These are phyloP conservation scores for Chamaecrista fasciculata DNA, from an alignment of 306 rosid genomes.

Conservation along the genomic window DNA sequence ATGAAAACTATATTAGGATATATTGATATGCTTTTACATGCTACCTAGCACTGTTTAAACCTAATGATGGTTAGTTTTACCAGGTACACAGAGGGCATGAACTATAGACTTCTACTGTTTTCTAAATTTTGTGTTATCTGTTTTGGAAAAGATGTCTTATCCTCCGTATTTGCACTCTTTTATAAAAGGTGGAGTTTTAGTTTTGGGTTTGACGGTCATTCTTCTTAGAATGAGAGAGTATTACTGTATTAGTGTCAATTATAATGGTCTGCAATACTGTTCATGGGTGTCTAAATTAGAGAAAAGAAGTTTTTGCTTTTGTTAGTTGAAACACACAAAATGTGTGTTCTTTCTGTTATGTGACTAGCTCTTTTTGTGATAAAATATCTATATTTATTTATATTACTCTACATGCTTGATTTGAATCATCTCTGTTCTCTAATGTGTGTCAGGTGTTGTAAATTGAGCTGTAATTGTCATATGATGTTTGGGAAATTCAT, in stretches of 20 bases:
- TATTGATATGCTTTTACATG: neutral
- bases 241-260: too few species aligned
- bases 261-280: too few species aligned
- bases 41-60: too few species aligned
- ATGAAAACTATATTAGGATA: neutral
- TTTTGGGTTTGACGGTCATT: too few species aligned
- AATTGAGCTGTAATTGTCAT: slow-evolving; percentile 9
- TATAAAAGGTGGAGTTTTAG: too few species aligned
- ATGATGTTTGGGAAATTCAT: slow-evolving; percentile 15
- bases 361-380: neutral
- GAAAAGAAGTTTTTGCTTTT: neutral
- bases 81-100: neutral
- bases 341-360: neutral
- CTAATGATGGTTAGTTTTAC: neutral
- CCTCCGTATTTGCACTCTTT: neutral
- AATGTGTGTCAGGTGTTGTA: neutral
- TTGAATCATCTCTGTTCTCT: neutral
- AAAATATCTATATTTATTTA: neutral
- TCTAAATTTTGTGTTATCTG: too few species aligned
- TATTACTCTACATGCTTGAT: neutral
- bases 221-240: too few species aligned
- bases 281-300: too few species aligned
- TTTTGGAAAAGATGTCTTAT: neutral
- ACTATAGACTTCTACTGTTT: too few species aligned
- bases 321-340: neutral